Evolutionary conservation across 257 asterid genomes (phyloP).

Genomic region (Thymus quinquecostatus): DNA sequence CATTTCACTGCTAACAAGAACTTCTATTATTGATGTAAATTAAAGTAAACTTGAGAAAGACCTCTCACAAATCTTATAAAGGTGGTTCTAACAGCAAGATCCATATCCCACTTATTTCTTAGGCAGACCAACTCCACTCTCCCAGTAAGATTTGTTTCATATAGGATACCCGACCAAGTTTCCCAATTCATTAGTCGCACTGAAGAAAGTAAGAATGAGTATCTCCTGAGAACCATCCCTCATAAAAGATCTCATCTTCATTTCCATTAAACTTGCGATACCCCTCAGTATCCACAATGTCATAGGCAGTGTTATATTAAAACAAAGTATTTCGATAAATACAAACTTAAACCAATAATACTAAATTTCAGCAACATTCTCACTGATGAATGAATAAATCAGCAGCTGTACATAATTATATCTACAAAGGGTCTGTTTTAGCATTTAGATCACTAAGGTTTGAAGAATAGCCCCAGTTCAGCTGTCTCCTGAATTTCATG

Average conservation of each 20-base stretch:
- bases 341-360: too few relatives aligned
- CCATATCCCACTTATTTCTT: background rate
- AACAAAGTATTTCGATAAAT: too few relatives aligned
- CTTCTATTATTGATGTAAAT: background rate
- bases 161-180: background rate
- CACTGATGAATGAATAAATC: too few relatives aligned
- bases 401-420: too few relatives aligned
- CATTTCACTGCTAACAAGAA: slow-evolving; percentile 1
- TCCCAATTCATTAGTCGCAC: background rate
- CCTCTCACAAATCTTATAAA: background rate
- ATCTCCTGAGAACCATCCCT: background rate
- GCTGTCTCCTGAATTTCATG: too few relatives aligned
- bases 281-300: background rate
- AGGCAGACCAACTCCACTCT: background rate
- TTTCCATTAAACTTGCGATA: background rate
- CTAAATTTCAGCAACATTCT: too few relatives aligned
- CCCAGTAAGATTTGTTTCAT: background rate
- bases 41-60: background rate
- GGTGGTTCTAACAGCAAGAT: background rate
- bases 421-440: too few relatives aligned
- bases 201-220: background rate
- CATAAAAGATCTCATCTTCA: background rate
- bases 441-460: too few relatives aligned
- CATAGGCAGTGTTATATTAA: background rate
- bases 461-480: too few relatives aligned